Base-by-base conservation (phyloP, 441 rosid genomes). In the Dalechampia spathulata region DNA sequence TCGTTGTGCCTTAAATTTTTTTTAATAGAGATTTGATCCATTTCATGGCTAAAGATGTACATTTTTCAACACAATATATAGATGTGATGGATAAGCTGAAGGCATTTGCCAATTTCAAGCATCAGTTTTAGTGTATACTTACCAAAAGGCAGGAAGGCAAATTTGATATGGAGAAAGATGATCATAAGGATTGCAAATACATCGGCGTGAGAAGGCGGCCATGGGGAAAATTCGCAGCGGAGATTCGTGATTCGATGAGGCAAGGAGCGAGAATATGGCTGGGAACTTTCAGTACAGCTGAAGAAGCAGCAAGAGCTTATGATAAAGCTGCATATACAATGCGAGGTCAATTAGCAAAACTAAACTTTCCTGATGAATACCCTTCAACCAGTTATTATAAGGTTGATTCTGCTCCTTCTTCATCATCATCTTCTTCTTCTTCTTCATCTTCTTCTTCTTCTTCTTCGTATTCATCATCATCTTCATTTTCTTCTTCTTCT, bases 171-270 rank as follows among this genome's bases (percentile, higher is more conserved):
- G 75, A 62, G 38, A 44, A 44, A 13, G 23, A 58, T 16, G 23
- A 48, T 16, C 61, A 28, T 28, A 28, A 57, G 51, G 58, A 52
- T 30, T 76, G 55, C 22, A 78, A 71, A 60, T 89, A 79, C 55
- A 76, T 95, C 80, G 95, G 97, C 40, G 97, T 90, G 0, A 63
- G 97, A 52, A 74, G 74, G 79, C 70, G 97, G 72, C 93, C 90
- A 7, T 83, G 88, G 90, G 87, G 90, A 17, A 72, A 82, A 25
- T 86, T 72, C 70, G 87, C 87, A 0, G 91, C 95, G 0, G 97
- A 90, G 88, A 90, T 90, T 81, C 81, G 97, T 10, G 91, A 90
- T 63, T 89, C 95, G 0, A 25, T 61, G 61, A 85, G 77, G 61
- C 85, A 77, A 42, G 90, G 95, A 30, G 78, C 88, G 0, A 75